Evolutionary conservation across 2,329 filamentous ascomycete genomes (phyloP).

Genomic region (Aureobasidium mangrovei): DNA sequence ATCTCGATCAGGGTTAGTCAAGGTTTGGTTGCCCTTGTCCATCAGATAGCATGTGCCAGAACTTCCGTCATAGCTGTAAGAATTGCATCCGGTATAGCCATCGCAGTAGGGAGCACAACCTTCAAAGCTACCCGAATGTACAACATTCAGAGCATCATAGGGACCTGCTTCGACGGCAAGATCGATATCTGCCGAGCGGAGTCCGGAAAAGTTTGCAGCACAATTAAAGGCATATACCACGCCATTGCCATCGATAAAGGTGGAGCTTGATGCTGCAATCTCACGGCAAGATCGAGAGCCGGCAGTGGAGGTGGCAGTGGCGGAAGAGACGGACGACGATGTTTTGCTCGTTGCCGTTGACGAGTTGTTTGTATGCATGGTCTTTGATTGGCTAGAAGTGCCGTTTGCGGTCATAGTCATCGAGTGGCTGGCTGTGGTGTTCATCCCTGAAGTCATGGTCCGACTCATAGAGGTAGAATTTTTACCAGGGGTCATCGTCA

Average conservation of each 20-base stretch:
- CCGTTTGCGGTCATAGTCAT: neutral
- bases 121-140: constrained; percentile 12
- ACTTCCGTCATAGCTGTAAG: neutral
- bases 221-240: constrained; percentile 12
- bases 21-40: neutral
- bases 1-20: neutral
- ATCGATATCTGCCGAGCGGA: neutral
- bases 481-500: neutral
- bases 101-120: constrained; percentile 15
- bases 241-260: constrained; percentile 7
- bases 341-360: neutral
- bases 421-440: neutral
- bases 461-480: neutral
- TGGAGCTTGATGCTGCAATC: constrained; percentile 1
- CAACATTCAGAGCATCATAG: neutral
- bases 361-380: neutral
- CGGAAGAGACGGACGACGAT: neutral
- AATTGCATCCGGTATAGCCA: neutral
- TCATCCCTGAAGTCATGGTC: neutral
- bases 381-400: neutral
- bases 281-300: constrained; percentile 6
- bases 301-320: neutral
- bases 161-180: neutral
- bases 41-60: neutral
- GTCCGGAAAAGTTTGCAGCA: neutral